phyloP scores from a whole-genome alignment of 306 rosid species.

The Rosa persica region DNA sequence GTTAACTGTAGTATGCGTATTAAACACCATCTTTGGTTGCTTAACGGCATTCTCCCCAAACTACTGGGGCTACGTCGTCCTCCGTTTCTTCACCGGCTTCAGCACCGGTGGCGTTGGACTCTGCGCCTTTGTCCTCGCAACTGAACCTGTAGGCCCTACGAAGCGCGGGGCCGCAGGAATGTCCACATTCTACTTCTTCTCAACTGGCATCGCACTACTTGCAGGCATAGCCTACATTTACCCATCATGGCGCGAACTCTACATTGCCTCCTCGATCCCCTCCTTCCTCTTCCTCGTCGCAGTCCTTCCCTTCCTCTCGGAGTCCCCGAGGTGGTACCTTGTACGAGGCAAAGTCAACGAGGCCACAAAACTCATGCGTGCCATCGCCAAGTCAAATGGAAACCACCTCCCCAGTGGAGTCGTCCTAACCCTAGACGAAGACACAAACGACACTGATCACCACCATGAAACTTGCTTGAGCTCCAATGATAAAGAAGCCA shows the following conservation, averaged over 20 bases:
- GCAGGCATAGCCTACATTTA: slow-evolving; percentile 62
- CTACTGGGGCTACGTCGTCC: slow-evolving; percentile 52
- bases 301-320: slow-evolving; percentile 68
- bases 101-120: slow-evolving; percentile 89
- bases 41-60: slow-evolving; percentile 65
- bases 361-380: slow-evolving; percentile 63
- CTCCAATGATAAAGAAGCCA: slow-evolving; percentile 29
- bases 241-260: slow-evolving; percentile 70
- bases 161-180: slow-evolving; percentile 73
- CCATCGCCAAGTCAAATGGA: slow-evolving; percentile 57
- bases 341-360: slow-evolving; percentile 60
- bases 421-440: slow-evolving; percentile 59
- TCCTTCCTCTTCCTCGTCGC: slow-evolving; percentile 57
- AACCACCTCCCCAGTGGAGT: slow-evolving; percentile 55
- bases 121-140: slow-evolving; percentile 76
- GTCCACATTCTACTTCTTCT: slow-evolving; percentile 97
- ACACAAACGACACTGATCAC: slow-evolving; percentile 16
- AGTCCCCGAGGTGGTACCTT: slow-evolving; percentile 96
- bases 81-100: slow-evolving; percentile 84
- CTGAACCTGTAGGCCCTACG: slow-evolving; percentile 72
- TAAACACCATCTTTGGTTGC: slow-evolving; percentile 71
- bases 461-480: slow-evolving; percentile 2
- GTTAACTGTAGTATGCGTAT: slow-evolving; percentile 60
- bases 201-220: slow-evolving; percentile 69
- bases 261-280: slow-evolving; percentile 69